phyloP scores from a whole-genome alignment of 148 eudicot species.

The Talinum fruticosum region DNA sequence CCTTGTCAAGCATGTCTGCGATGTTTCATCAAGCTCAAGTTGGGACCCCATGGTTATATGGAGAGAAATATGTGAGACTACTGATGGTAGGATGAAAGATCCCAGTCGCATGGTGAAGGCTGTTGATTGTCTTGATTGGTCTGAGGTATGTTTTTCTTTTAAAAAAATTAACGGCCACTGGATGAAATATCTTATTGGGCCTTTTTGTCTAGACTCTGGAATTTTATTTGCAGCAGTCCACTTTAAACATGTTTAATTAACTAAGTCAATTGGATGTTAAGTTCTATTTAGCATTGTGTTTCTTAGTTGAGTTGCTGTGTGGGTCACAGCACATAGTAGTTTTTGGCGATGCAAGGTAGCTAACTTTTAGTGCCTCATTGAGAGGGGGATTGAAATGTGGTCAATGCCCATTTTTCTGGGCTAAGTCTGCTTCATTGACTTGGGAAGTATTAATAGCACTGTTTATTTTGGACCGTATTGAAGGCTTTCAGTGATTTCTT shows the following conservation, averaged over 20 bases:
- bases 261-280: neutral
- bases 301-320: neutral
- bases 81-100: conserved; percentile 68
- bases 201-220: neutral
- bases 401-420: neutral
- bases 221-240: conserved; percentile 1
- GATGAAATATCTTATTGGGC: neutral
- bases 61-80: conserved; percentile 67
- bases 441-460: neutral
- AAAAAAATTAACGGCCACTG: neutral
- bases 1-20: conserved; percentile 67
- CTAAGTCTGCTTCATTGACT: neutral
- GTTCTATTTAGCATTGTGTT: neutral
- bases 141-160: conserved; percentile 56
- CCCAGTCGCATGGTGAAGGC: conserved; percentile 71
- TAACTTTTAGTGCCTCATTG: neutral
- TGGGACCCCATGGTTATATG: conserved; percentile 92
- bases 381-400: neutral
- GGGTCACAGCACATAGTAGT: neutral
- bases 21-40: conserved; percentile 49
- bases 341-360: neutral
- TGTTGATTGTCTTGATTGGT: conserved; percentile 69
- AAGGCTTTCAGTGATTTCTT: neutral
- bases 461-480: neutral
- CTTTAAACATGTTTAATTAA: neutral